Base-by-base conservation (phyloP, 108 stramenopile species). In the Licmophora abbreviata region DNA sequence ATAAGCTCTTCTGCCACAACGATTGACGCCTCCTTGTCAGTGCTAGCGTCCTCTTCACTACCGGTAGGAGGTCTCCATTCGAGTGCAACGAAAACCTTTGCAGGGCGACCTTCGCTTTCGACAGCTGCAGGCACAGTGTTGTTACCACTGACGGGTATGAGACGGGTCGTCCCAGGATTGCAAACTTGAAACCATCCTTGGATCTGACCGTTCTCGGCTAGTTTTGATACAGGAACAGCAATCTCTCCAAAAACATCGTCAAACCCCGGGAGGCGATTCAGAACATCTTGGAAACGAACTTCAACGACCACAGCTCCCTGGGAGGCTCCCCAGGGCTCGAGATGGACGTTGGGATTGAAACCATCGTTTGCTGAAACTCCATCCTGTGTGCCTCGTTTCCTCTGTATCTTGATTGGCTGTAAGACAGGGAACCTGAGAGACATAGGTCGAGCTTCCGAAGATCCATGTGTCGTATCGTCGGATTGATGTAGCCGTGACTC, bases 241-340 rank as follows among this genome's bases (percentile, higher is more conserved):
- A 92, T 83, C 51, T 87, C 83, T 1, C 89, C 89, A 24, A 86
- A 20, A 4, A 77, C 58, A 45, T 74, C 62, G 29, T 87, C 85
- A 51, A 82, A 81, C 12, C 65, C 71, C 14, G 68, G 67, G 29
- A 85, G 42, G 35, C 54, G 54, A 61, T 67, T 73, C 1, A 91
- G 51, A 46, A 79, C 64, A 56, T 84, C 83, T 26, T 59, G 59
- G 46, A 82, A 84, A 4, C 73, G 45, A 31, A 87, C 76, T 33
- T 87, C 76, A 4, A 87, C 26, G 8, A 87, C 83, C 29, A 92
- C 47, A 9, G 81, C 85, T 31, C 80, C 81, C 29, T 37, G 29
- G 15, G 75, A 80, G 29, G 66, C 49, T 32, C 67, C 63, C 89
- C 89, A 92, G 1, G 80, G 77, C 22, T 59, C 23, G 29, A 77